Percentiles rank a stretch among this genome's conserved stretches.
Conservation (phyloP, 176 grass and related monocot genomes). For the Sorghum bicolor region Sorghum_bicolor_NCBIv3 NC_012871.2:60549501-60550000, state of each 20-base stretch:
- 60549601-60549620: conserved; percentile 30
- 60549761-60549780: neutral
- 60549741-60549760: neutral
- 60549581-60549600: conserved; percentile 1
- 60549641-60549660: conserved; percentile 18
- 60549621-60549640: conserved; percentile 22
- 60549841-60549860: neutral
- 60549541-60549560: neutral
- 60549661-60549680: neutral
- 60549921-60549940: neutral
- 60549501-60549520: neutral
- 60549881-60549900: neutral
- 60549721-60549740: conserved; percentile 8
- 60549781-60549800: neutral
- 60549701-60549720: neutral
- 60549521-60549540: conserved; percentile 1
- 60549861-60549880: neutral
- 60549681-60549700: neutral
- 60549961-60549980: neutral
- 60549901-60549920: neutral
- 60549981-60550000: neutral
- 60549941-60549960: neutral
- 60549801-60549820: neutral
- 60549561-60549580: neutral
- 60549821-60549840: neutral